Evolutionary conservation across 2,329 filamentous ascomycete species (phyloP), one percentile per base, ranked within the genome.

Genomic region (Pseudocercospora musae): DNA sequence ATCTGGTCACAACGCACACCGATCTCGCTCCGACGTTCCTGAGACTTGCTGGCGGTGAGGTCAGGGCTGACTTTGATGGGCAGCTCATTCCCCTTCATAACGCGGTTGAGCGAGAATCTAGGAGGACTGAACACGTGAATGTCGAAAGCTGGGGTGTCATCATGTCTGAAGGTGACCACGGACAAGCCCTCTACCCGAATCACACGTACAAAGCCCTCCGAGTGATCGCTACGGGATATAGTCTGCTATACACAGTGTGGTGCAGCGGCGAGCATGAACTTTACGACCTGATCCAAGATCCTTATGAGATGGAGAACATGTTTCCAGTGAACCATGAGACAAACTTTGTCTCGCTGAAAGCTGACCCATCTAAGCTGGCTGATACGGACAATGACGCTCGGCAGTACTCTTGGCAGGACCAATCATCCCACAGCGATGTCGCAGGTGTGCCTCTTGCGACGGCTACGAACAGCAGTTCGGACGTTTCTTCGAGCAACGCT

Each of bases 241-340:
- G 82, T 68, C 71, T 89, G 4, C 85, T 86, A 64, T 90, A 90
- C 68, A 82, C 85, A 0, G 85, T 89, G 0, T 90, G 87, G 87
- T 90, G 88, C 70, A 88, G 77, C 13, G 85, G 86, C 57, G 87
- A 89, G 50, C 83, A 85, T 59, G 87, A 90, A 71, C 79, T 89
- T 1, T 90, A 89, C 70, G 81, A 89, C 31, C 58, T 73, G 44
- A 15, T 64, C 18, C 44, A 42, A n/a, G 69, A 72, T 48, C 66
- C 67, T 0, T 68, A 72, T 57, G 59, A 71, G 57, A 69, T 63
- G 57, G 42, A 64, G 8, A 71, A 72, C 49, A 42, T 71, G 11
- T 60, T 63, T 20, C 18, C 33, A 6, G 29, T 21, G 21, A 20
- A 61, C 13, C 37, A 62, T 15, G 44, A 52, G 27, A 21, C 31